Evolutionary conservation across 495 filamentous ascomycete species (phyloP).

Genomic region (Usnea hakonensis): DNA sequence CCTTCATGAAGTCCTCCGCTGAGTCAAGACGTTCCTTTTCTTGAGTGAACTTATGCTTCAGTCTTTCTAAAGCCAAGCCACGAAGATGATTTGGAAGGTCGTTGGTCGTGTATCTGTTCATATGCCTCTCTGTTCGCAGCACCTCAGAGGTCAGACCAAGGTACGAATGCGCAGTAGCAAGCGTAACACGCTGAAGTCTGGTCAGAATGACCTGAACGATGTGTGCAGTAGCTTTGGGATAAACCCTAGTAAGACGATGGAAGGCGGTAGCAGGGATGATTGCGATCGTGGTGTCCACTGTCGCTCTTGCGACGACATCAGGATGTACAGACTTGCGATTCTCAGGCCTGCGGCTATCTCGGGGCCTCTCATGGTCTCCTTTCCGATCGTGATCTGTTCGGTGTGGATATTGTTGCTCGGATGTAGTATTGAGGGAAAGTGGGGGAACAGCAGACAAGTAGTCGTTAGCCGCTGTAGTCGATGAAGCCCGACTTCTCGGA

Average conservation of each 20-base stretch:
- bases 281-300: conserved; percentile 93
- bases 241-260: conserved; percentile 83
- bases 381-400: conserved; percentile 19
- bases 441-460: conserved; percentile 57
- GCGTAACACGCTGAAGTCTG: conserved; percentile 85
- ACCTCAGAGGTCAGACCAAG: conserved; percentile 88
- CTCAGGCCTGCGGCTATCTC: conserved; percentile 10
- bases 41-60: conserved; percentile 88
- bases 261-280: conserved; percentile 97
- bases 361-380: not conserved
- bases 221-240: conserved; percentile 91
- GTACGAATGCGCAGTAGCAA: conserved; percentile 88
- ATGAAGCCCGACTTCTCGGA: conserved; percentile 16
- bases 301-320: conserved; percentile 93
- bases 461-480: conserved; percentile 21
- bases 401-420: conserved; percentile 17
- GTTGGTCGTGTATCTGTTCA: conserved; percentile 84
- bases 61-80: conserved; percentile 69
- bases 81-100: conserved; percentile 89
- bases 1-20: conserved; percentile 78
- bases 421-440: conserved; percentile 56
- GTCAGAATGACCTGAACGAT: conserved; percentile 97
- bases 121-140: conserved; percentile 78
- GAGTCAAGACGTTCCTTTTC: conserved; percentile 74
- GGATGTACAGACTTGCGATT: conserved; percentile 76